These are phyloP conservation scores for Globisporangium echinulatum DNA, from an alignment of 352 stramenopile genomes.

Conservation along the genomic window DNA sequence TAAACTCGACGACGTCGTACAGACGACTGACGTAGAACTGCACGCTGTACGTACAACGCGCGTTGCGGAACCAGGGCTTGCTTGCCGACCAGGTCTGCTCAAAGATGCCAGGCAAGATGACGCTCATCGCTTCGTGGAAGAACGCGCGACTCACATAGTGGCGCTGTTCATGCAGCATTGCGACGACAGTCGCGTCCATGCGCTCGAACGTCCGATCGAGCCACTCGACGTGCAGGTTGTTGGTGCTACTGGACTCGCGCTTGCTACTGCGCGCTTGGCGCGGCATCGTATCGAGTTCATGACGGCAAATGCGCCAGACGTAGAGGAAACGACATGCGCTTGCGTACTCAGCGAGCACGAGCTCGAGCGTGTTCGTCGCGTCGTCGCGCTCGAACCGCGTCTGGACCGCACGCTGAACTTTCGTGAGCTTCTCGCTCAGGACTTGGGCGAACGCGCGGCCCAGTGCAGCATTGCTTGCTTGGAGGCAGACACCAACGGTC, in stretches of 20 bases:
- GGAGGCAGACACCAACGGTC: conserved; percentile 50
- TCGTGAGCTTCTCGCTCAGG: conserved; percentile 48
- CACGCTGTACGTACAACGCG: conserved; percentile 47
- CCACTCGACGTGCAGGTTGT: conserved; percentile 52
- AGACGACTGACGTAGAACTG: conserved; percentile 51
- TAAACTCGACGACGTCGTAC: conserved; percentile 37
- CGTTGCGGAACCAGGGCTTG: conserved; percentile 60
- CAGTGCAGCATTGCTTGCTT: conserved; percentile 55
- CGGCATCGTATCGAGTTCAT: conserved; percentile 46
- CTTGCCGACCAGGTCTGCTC: conserved; percentile 46
- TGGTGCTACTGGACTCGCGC: conserved; percentile 3
- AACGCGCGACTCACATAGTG: conserved; percentile 48
- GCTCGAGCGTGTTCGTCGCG: conserved; percentile 23
- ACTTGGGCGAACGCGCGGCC: conserved; percentile 61
- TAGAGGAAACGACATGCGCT: conserved; percentile 50
- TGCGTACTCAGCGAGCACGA: conserved; percentile 48
- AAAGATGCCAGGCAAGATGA: conserved; percentile 41
- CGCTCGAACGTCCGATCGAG: conserved; percentile 53
- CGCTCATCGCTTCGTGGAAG: conserved; percentile 51
- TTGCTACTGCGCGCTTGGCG: conserved; percentile 19
- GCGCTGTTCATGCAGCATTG: conserved; percentile 44
- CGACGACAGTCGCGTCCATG: conserved; percentile 44
- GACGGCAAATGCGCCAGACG: conserved; percentile 54
- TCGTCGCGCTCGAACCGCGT: conserved; percentile 23
- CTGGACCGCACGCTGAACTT: conserved; percentile 29